A percentile compares a stretch with the other conserved stretches of the same genome.
phyloP scores from a whole-genome alignment of 2,329 filamentous ascomycete genomes.

The Shiraia sp. region DNA sequence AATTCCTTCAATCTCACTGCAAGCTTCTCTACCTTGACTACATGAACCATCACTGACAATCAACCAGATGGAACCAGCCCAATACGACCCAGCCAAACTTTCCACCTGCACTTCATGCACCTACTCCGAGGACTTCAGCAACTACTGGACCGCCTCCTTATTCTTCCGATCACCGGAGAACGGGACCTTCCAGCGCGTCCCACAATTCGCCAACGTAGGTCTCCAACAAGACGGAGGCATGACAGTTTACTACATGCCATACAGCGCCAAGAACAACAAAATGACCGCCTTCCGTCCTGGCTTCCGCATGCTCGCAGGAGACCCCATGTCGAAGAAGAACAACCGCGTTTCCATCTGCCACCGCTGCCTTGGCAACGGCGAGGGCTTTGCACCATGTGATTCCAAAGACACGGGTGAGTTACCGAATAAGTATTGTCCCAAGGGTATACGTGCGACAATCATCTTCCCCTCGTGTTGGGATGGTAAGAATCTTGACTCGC shows the following conservation, averaged over 20 bases:
- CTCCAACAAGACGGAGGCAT: slow-evolving; percentile 36
- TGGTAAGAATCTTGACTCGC: slow-evolving; percentile 57
- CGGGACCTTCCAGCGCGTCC: slow-evolving; percentile 38
- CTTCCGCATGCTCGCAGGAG: slow-evolving; percentile 71
- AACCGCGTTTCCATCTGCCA: slow-evolving; percentile 20
- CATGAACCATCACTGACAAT: slow-evolving; percentile 11
- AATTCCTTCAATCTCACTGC: slow-evolving; percentile 40
- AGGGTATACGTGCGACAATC: slow-evolving; percentile 72
- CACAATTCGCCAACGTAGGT: slow-evolving; percentile 34
- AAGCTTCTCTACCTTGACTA: not conserved
- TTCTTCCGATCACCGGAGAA: slow-evolving; percentile 40
- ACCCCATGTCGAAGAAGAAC: slow-evolving; percentile 48
- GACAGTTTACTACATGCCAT: slow-evolving; percentile 75
- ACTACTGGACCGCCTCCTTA: slow-evolving; percentile 39
- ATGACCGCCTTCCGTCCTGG: slow-evolving; percentile 70
- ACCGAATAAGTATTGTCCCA: slow-evolving; percentile 71
- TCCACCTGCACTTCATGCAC: slow-evolving; percentile 40
- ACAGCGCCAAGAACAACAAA: slow-evolving; percentile 60
- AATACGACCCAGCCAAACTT: slow-evolving; percentile 24
- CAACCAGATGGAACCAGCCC: slow-evolving; percentile 31
- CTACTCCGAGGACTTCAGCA: slow-evolving; percentile 34
- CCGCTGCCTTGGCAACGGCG: slow-evolving; percentile 21
- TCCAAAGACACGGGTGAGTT: slow-evolving; percentile 38
- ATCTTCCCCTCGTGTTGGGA: slow-evolving; percentile 78
- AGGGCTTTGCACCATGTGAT: slow-evolving; percentile 29